A percentile compares a stretch with the other conserved stretches of the same genome.
These are phyloP conservation scores for Pythium rishiriense DNA, from an alignment of 352 stramenopile species.

Conservation along the genomic window DNA sequence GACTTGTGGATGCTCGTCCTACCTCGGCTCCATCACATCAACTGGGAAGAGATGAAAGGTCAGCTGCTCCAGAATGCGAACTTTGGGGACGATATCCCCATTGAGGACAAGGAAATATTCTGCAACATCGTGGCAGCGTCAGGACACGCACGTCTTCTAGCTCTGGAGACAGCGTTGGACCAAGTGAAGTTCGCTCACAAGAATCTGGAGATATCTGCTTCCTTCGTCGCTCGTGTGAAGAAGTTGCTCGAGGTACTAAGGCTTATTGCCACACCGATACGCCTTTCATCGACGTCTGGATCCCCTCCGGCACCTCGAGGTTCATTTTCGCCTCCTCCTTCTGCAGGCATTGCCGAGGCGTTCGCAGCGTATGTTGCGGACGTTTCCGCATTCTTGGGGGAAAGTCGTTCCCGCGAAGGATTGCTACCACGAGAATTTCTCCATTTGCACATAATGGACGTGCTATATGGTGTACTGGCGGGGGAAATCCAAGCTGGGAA, in stretches of 20 bases:
- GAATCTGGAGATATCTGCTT: conserved; percentile 23
- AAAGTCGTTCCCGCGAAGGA: conserved; percentile 5
- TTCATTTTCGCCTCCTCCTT: conserved; percentile 20
- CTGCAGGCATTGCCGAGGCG: conserved; percentile 20
- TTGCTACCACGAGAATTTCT: conserved; percentile 32
- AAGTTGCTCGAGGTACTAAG: conserved; percentile 27
- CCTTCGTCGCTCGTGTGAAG: conserved; percentile 10
- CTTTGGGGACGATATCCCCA: conserved; percentile 40
- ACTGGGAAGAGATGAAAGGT: conserved; percentile 53
- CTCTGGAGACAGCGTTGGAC: conserved; percentile 41
- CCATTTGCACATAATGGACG: conserved; percentile 57
- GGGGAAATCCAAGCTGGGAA: conserved; percentile 26
- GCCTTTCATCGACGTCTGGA: not conserved
- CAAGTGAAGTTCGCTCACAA: conserved; percentile 37
- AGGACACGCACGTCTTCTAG: conserved; percentile 39
- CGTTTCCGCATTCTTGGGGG: conserved; percentile 32
- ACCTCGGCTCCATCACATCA: conserved; percentile 54
- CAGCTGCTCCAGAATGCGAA: conserved; percentile 52
- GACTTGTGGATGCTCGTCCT: conserved; percentile 64
- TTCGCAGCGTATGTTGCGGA: conserved; percentile 28
- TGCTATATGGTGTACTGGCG: conserved; percentile 45
- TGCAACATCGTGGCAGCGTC: conserved; percentile 46
- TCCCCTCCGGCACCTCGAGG: conserved; percentile 1
- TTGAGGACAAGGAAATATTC: conserved; percentile 67
- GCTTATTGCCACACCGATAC: conserved; percentile 1